A percentile compares a stretch with the other conserved stretches of the same genome.
Evolutionary conservation across 306 rosid genomes (phyloP).

Genomic region (Sechiopsis laciniata): DNA sequence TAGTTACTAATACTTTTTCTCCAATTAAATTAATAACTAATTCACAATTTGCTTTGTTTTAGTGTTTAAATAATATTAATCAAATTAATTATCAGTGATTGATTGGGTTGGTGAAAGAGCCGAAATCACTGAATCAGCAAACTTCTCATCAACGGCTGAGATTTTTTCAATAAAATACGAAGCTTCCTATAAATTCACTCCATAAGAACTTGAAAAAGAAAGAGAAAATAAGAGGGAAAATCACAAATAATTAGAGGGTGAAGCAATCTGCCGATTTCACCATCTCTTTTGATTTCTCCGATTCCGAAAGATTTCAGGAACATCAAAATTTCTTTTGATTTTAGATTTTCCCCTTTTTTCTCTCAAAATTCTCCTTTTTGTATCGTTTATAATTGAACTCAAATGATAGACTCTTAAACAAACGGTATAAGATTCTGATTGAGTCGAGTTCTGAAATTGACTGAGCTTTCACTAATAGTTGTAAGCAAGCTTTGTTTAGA

Average conservation of each 20-base stretch:
- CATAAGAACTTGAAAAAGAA: not conserved
- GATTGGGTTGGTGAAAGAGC: too few species aligned
- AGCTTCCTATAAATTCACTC: not conserved
- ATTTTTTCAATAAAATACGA: not conserved
- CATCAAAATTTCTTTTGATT: not conserved
- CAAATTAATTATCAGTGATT: too few species aligned
- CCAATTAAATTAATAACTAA: too few species aligned
- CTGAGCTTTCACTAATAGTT: too few species aligned
- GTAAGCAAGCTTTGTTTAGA: not conserved
- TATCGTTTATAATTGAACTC: too few species aligned
- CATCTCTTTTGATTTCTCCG: conserved; percentile 10
- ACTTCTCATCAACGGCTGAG: conserved; percentile 11
- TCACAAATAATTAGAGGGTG: not conserved
- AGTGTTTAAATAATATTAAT: too few species aligned
- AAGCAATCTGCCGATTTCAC: not conserved
- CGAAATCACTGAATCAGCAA: too few species aligned
- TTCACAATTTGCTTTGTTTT: too few species aligned
- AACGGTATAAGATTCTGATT: not conserved
- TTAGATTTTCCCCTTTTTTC: not conserved
- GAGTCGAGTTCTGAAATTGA: too few species aligned
- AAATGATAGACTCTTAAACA: not conserved
- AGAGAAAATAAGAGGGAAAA: not conserved
- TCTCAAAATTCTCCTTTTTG: too few species aligned
- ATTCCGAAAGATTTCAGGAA: conserved; percentile 21
- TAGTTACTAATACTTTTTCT: too few species aligned